A percentile compares a stretch with the other conserved stretches of the same genome.
phyloP scores from a whole-genome alignment of 805 yeast species.

The Lipomyces sp. region DNA sequence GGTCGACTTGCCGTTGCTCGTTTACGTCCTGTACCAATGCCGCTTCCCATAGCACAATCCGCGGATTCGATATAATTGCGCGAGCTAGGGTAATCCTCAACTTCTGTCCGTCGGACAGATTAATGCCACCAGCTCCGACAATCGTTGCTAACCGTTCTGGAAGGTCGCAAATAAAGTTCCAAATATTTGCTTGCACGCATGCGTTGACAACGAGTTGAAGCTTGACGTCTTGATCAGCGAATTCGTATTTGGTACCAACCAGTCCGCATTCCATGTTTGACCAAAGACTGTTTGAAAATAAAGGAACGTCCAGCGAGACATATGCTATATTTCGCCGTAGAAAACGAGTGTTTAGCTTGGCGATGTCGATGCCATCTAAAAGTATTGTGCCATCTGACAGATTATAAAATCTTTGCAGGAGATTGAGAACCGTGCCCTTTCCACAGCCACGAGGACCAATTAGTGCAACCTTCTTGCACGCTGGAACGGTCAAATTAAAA shows the following conservation, averaged over 20 bases:
- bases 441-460: constrained; percentile 98
- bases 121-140: constrained; percentile 56
- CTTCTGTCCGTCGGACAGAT: constrained; percentile 63
- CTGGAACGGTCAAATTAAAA: constrained; percentile 73
- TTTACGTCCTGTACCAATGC: constrained; percentile 64
- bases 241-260: constrained; percentile 32
- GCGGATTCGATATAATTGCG: constrained; percentile 53
- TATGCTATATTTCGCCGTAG: constrained; percentile 76
- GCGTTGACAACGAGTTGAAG: constrained; percentile 43
- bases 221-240: constrained; percentile 40
- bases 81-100: constrained; percentile 63
- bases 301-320: constrained; percentile 94
- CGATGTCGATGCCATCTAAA: constrained; percentile 80
- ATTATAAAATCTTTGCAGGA: constrained; percentile 85
- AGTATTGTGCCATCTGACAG: constrained; percentile 70
- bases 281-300: constrained; percentile 78
- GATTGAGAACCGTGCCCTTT: constrained; percentile 78
- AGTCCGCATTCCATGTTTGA: constrained; percentile 81
- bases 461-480: constrained; percentile 86
- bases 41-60: constrained; percentile 58
- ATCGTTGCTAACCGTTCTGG: constrained; percentile 50
- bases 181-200: constrained; percentile 51
- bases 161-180: constrained; percentile 47
- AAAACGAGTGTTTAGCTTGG: constrained; percentile 65
- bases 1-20: constrained; percentile 57